Evolutionary conservation across 495 filamentous ascomycete genomes (phyloP), one percentile per base, ranked within the genome.

Genomic region (Aspergillus funiculosus): DNA sequence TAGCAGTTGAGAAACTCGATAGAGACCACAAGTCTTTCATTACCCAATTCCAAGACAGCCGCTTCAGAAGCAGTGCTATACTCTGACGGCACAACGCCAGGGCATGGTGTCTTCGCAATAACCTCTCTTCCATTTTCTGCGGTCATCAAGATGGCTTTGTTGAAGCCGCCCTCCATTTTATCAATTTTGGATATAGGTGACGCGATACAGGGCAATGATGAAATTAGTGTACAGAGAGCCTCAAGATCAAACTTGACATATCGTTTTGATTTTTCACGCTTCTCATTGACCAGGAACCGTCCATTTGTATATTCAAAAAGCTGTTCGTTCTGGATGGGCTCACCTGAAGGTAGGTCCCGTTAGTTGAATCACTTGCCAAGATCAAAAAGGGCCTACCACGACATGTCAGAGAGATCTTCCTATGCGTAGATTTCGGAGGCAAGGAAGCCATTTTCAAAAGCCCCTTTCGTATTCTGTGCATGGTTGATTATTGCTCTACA

Each of bases 161-260:
- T 62, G 47, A 60, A 66, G 17, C 56, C 58, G 7, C 62, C 60
- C 38, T 66, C 62, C 46, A 59, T 51, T 40, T 62, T 64, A n/a
- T 62, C 52, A 27, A 63, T 53, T 9, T 39, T 56, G 15, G 29
- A 31, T 20, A 62, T 54, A 4, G 57, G 51, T 27, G 57, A 56
- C 15, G 21, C 21, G 6, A 53, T 44, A 20, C 35, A 37, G 20
- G 50, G 44, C 11, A 53, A 27, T 6, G 51, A 49, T 10, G 53
- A 50, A 13, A 53, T 59, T 34, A 54, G n/a, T 4, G 41, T 44
- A 41, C 59, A 62, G n/a, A 64, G 51, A 29, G 39, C 46, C n/a
- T 53, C 34, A 19, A 62, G 27, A 39, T 62, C 48, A 41, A 64
- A 64, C 20, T 46, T 52, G 20, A 45, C 52, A 47, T 56, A 58